Evolutionary conservation across 1,284 basidiomycete genomes (phyloP).

Genomic region (Tranzscheliella williamsii): DNA sequence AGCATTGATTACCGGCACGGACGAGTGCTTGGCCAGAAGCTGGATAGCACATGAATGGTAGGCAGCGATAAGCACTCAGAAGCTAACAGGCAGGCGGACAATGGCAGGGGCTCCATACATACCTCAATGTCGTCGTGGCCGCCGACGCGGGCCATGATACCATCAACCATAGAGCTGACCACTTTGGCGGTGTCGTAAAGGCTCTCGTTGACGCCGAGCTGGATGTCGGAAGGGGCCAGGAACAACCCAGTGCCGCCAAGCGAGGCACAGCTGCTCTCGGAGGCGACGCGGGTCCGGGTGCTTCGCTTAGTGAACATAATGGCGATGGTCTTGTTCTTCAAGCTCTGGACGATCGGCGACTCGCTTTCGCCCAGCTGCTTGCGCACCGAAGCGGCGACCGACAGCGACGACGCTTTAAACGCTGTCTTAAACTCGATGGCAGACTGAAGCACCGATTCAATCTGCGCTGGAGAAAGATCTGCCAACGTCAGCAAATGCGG

Average conservation of each 20-base stretch:
- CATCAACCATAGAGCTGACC: constrained; percentile 92
- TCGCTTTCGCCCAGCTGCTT: constrained; percentile 28
- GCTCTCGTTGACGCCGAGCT: constrained; percentile 93
- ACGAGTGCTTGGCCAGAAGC: constrained; percentile 84
- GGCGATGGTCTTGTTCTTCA: constrained; percentile 81
- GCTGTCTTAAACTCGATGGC: constrained; percentile 69
- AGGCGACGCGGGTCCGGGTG: constrained; percentile 86
- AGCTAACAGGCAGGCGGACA: not conserved
- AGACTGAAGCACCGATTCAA: constrained; percentile 69
- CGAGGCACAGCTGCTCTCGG: constrained; percentile 69
- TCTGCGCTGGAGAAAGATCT: constrained; percentile 75
- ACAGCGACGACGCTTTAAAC: constrained; percentile 66
- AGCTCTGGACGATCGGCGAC: constrained; percentile 63
- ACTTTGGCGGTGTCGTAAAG: constrained; percentile 77
- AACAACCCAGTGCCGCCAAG: constrained; percentile 80
- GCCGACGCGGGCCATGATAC: constrained; percentile 94
- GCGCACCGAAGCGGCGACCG: constrained; percentile 15
- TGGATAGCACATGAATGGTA: constrained; percentile 59
- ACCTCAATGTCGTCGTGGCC: constrained; percentile 88
- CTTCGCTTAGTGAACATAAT: constrained; percentile 90
- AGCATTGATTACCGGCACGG: constrained; percentile 92
- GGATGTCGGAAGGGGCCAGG: constrained; percentile 87
- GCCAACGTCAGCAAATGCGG: constrained; percentile 74
- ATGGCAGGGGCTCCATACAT: too few relatives aligned
- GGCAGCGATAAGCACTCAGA: not conserved